Conservation (phyloP, 768 basidiomycete species). For the Rhizopogon salebrosus region DNA sequence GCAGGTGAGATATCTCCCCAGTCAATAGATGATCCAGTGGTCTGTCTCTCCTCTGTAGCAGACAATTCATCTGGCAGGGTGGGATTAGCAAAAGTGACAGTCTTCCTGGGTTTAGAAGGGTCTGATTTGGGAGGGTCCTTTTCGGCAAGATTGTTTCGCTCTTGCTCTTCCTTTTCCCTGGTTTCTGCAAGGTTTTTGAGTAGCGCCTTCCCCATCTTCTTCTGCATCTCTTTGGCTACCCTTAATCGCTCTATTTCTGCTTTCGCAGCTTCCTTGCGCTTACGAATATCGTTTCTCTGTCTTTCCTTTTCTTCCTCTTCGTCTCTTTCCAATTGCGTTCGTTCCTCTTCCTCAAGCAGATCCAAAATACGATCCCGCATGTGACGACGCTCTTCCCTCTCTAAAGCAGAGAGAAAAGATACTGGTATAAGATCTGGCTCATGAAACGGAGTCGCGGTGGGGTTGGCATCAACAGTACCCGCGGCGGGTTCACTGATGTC, state of each 20-base stretch:
- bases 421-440: conserved; percentile 46
- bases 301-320: conserved; percentile 35
- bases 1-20: conserved; percentile 56
- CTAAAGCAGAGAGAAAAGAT: conserved; percentile 38
- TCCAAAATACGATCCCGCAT: conserved; percentile 65
- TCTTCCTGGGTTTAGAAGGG: conserved; percentile 46
- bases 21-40: conserved; percentile 17
- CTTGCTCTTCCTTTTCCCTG: conserved; percentile 34
- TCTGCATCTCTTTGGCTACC: conserved; percentile 50
- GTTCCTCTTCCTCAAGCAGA: conserved; percentile 68
- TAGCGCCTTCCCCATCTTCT: conserved; percentile 74
- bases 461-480: conserved; percentile 13
- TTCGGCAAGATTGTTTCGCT: conserved; percentile 25
- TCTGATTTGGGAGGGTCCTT: conserved; percentile 14
- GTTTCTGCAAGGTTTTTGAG: conserved; percentile 37
- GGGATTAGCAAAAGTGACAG: conserved; percentile 57
- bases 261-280: conserved; percentile 44
- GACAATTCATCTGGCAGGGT: conserved; percentile 15
- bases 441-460: conserved; percentile 19
- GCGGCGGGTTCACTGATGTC: conserved; percentile 63
- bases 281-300: conserved; percentile 43
- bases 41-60: conserved; percentile 11
- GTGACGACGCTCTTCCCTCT: conserved; percentile 45
- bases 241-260: conserved; percentile 35
- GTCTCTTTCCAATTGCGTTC: conserved; percentile 35